Evolutionary conservation across 1,284 basidiomycete species (phyloP), one percentile per base, ranked within the genome.

Genomic region (Cryptococcus neoformans): DNA sequence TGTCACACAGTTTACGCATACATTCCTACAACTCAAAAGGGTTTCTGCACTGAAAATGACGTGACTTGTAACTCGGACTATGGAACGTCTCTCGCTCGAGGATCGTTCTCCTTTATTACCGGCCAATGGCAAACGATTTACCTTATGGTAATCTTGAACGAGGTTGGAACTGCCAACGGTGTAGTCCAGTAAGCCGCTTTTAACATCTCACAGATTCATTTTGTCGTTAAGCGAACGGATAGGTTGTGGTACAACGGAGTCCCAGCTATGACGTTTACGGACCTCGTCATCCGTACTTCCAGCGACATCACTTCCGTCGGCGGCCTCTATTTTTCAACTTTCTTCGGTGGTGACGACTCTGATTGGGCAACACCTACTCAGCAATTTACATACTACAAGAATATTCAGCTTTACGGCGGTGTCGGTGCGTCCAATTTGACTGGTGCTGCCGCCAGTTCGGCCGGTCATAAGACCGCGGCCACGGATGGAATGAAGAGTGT

Each of bases 241-340:
- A 70, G 73, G 51, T 50, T 78, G 9, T 78, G 67, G 57, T 73
- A 75, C 65, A 76, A 78, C 59, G 71, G 71, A 36, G 66, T 69
- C 34, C 67, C 62, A 59, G 72, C 70, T 3, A 59, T 78, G 16
- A 51, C 65, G 10, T 71, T 76, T 59, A 57, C 57, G 14, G 68
- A 76, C 54, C 68, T 78, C 51, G 70, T 67, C 53, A 45, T 79
- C 41, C 70, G 78, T n/a, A 59, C 64, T 3, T 64, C 73, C 1
- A 46, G 50, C 14, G 44, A 54, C 34, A 62, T 79, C 17, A 44
- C 55, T 35, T 62, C 63, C 5, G 63, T 76, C 35, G 69, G 68
- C 28, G 75, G 74, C 3, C 60, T 78, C 34, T 77, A 72, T 66
- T 78, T 78, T 57, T 75, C 73, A 17, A 78, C 78, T 21, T 79